A percentile compares a stretch with the other conserved stretches of the same genome.
These are phyloP conservation scores for Colletotrichum spinosum DNA, from an alignment of 2,329 filamentous ascomycete species.

Conservation along the genomic window DNA sequence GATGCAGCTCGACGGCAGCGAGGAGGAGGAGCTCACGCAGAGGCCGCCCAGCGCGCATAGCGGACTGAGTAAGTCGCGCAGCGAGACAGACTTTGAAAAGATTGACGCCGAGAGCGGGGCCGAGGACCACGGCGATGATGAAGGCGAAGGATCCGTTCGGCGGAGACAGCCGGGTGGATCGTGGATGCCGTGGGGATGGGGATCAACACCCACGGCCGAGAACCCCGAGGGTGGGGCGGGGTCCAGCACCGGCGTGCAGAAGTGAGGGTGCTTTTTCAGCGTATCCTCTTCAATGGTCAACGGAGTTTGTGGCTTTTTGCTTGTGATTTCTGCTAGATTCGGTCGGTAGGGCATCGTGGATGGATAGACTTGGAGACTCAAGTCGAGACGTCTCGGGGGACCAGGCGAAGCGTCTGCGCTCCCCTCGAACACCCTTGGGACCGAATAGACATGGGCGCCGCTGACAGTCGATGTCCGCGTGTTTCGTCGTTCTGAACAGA, in stretches of 20 bases:
- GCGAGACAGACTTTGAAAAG: constrained; percentile 90
- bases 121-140: constrained; percentile 49
- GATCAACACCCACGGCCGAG: constrained; percentile 38
- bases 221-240: constrained; percentile 38
- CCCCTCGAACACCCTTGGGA: constrained; percentile 9
- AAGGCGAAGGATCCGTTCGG: constrained; percentile 55
- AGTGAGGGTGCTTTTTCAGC: constrained; percentile 36
- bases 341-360: constrained; percentile 28
- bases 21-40: constrained; percentile 44
- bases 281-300: constrained; percentile 10
- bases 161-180: constrained; percentile 47
- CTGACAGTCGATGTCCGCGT: constrained; percentile 12
- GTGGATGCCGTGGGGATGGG: constrained; percentile 64
- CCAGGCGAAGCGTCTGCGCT: constrained; percentile 27
- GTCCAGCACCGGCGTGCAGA: constrained; percentile 54
- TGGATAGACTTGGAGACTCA: constrained; percentile 28
- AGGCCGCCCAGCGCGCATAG: constrained; percentile 62
- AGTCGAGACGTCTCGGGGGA: constrained; percentile 30
- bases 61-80: constrained; percentile 81
- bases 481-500: no score
- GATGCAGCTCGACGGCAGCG: constrained; percentile 37
- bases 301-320: constrained; percentile 41
- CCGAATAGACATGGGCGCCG: constrained; percentile 25
- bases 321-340: constrained; percentile 22
- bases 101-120: constrained; percentile 80